These are phyloP conservation scores for Sporisorium iseilematis-ciliati DNA, from an alignment of 1,284 basidiomycete species.

Conservation along the genomic window DNA sequence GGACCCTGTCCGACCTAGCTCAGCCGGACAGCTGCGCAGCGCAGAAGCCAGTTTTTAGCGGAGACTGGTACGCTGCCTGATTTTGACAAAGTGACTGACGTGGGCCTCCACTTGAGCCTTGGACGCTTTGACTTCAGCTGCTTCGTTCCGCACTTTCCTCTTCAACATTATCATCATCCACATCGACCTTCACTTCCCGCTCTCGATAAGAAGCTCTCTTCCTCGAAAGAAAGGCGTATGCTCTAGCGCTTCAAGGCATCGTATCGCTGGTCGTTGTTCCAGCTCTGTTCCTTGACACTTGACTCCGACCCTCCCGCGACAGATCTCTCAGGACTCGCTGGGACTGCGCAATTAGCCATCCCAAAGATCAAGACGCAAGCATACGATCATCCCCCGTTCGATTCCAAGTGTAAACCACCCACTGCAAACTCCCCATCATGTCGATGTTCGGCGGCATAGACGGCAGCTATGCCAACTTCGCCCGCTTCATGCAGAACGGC, in stretches of 20 bases:
- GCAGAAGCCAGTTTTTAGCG: neutral
- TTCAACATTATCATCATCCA: neutral
- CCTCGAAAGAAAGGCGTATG: no score
- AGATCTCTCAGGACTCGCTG: neutral
- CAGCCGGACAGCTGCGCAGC: neutral
- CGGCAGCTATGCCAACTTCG: slow-evolving; percentile 26
- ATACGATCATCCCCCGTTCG: no score
- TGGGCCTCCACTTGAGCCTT: slow-evolving; percentile 31
- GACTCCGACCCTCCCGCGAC: no score
- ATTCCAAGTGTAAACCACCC: no score
- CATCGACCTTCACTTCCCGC: no score
- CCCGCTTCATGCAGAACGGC: slow-evolving; percentile 52
- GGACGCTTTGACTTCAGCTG: slow-evolving; percentile 1
- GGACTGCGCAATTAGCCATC: neutral
- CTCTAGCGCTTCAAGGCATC: no score
- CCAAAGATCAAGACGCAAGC: neutral
- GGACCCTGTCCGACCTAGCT: neutral
- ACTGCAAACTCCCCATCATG: slow-evolving; percentile 4
- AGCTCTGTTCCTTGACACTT: neutral
- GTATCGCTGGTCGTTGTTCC: neutral
- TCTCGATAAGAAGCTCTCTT: no score
- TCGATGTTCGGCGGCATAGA: slow-evolving; percentile 46
- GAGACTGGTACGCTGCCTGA: no score
- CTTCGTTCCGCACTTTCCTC: neutral
- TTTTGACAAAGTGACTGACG: slow-evolving; percentile 19